Conservation (phyloP, 2,329 filamentous ascomycete species). For the Exophiala oligosperma region DNA sequence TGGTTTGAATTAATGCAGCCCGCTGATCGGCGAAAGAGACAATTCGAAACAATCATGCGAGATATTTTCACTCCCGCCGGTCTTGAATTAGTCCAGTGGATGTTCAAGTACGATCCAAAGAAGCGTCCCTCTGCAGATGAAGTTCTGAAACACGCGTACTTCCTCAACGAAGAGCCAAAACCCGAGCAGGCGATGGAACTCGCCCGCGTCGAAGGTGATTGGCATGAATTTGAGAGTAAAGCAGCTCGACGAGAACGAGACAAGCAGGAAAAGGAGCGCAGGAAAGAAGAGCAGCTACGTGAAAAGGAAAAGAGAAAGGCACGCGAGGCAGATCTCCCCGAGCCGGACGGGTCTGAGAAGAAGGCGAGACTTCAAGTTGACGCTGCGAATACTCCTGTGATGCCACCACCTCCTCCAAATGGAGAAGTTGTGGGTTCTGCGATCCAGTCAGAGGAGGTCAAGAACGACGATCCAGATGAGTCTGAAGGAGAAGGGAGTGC, state of each 20-base stretch:
- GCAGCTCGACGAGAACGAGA: constrained; percentile 88
- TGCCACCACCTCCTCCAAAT: constrained; percentile 11
- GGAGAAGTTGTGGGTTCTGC: constrained; percentile 8
- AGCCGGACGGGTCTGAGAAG: constrained; percentile 9
- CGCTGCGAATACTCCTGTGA: not conserved
- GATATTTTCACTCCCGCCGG: constrained; percentile 75
- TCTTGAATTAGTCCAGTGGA: constrained; percentile 76
- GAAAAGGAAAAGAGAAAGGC: constrained; percentile 48
- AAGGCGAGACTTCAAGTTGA: constrained; percentile 9
- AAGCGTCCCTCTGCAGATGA: constrained; percentile 81
- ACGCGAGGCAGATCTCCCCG: constrained; percentile 28
- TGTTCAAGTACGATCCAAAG: constrained; percentile 87
- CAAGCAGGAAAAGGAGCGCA: constrained; percentile 57
- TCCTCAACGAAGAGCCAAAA: constrained; percentile 75
- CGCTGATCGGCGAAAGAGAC: constrained; percentile 64
- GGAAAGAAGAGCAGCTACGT: constrained; percentile 53
- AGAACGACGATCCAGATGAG: constrained; percentile 17
- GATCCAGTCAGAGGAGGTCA: constrained; percentile 1
- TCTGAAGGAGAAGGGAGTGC: constrained; percentile 29
- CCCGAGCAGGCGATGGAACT: constrained; percentile 81
- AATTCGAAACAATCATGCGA: constrained; percentile 79
- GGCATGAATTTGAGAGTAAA: constrained; percentile 99
- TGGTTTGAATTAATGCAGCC: constrained; percentile 94
- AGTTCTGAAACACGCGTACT: constrained; percentile 85
- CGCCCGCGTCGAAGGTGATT: constrained; percentile 81